Evolutionary conservation across 2,329 filamentous ascomycete genomes (phyloP), one percentile per base, ranked within the genome.

Genomic region (Botryosphaeria dothidea): DNA sequence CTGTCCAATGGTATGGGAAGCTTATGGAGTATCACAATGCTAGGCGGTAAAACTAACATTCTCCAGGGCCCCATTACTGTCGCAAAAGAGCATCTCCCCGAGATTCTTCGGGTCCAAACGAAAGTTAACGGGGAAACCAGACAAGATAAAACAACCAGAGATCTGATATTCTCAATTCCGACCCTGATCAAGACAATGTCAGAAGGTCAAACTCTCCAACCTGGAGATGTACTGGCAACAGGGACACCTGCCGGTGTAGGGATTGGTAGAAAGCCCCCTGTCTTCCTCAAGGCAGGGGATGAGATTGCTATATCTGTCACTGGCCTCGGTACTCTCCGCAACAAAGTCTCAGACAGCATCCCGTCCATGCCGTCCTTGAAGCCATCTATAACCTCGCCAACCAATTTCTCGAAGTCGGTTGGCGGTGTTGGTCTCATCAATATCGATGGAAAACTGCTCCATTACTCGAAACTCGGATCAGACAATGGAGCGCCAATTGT

Each of bases 61-160:
- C 17, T n/a, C 3, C 25, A 60, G 77, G 84, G 84, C 0, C 84
- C 84, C 0, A 77, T 85, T 27, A 83, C 84, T 7, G 80, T 85
- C 1, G 81, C 82, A 9, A 79, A 79, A 51, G 71, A 75, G 36
- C 69, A 78, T n/a, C 73, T 86, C 1, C 78, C 82, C 1, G 68
- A 78, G 41, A 74, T 75, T 57, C 62, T 85, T 1, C 71, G 67
- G 2, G 69, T 84, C 0, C 74, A 78, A 64, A 84, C 82, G 0
- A 70, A 73, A 4, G 82, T 86, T 29, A 86, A 86, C 68, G 82
- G 82, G 0, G 79, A 86, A 67, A 70, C 78, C 46, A 74, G 83
- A 4, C 85, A 87, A 68, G 74, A 83, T 41, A 79, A 78, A 1
- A 83, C 75, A 1, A 83, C 31, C 19, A 15, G 43, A 3, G 54